Evolutionary conservation across 2,329 filamentous ascomycete species (phyloP), one percentile per base, ranked within the genome.

Genomic region (Botrytis fragariae): DNA sequence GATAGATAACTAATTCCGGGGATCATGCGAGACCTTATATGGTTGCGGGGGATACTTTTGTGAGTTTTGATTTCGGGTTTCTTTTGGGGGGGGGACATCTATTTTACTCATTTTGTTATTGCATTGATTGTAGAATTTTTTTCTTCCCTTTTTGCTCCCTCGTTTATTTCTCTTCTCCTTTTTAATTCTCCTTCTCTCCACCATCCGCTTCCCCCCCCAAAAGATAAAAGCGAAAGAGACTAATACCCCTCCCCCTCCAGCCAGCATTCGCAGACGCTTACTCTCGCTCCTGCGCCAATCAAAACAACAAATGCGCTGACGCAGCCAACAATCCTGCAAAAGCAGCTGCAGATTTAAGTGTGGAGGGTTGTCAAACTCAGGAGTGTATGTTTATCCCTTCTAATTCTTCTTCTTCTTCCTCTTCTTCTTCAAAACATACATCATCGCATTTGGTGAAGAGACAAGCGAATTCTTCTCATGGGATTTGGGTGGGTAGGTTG

Each of bases 31-130:
- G 62, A 61, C 51, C 71, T 25, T 72, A n/a, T 42, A 57, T 44
- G 29, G 62, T 72, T 29, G 42, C 22, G 39, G 71, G 62, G 1
- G 54, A 69, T 51, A 72, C 37, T 51, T 72, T 72, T 72, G 71
- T 72, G 59, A 54, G 69, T 65, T 65, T 32, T 25, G 35, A 61
- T 25, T 39, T 14, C 20, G 12, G 48, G 5, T n/a, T 45, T 22
- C 20, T 54, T 68, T n/a, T 25, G 3, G 4, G 25, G 45, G 44
- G 48, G 25, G 14, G 5, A 51, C 16, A n/a, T 51, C 4, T 35
- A 25, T 39, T 62, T 18, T 51, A 6, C 25, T 29, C 14, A 1
- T 32, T 16, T 10, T 39, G 10, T 25, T n/a, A 4, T 42, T 48
- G 14, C 10, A 1, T 42, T 62, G 2, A 10, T 42, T 37, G 22